A percentile compares a stretch with the other conserved stretches of the same genome.
These are phyloP conservation scores for Cytospora schulzeri DNA, from an alignment of 2,329 filamentous ascomycete genomes.

Conservation along the genomic window DNA sequence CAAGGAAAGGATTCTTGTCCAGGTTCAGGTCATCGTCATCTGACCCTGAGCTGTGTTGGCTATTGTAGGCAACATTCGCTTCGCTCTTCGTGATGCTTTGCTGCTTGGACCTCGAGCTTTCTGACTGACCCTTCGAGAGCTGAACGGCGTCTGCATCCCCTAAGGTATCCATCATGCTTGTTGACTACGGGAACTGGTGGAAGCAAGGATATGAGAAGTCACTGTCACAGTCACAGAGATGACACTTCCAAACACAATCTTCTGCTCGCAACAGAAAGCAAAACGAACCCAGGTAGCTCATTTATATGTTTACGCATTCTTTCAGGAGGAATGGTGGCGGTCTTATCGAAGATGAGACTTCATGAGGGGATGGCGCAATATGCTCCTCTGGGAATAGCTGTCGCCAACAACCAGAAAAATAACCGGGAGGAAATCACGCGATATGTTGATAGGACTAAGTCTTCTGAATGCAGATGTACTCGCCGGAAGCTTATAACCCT, in stretches of 20 bases:
- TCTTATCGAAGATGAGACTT: background rate
- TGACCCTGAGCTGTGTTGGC: constrained; percentile 1
- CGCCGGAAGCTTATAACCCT: background rate
- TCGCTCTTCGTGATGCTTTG: background rate
- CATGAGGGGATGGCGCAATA: background rate
- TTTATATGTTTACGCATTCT: background rate
- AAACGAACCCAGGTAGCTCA: too few species aligned
- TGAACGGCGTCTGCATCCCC: background rate
- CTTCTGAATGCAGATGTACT: background rate
- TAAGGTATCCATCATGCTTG: background rate
- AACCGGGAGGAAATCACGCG: background rate
- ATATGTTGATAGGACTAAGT: background rate
- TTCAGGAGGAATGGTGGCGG: too few species aligned
- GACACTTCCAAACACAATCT: background rate
- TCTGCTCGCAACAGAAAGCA: background rate
- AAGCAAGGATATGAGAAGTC: too few species aligned
- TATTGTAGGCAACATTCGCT: background rate
- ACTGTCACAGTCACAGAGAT: too few species aligned
- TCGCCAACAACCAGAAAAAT: background rate
- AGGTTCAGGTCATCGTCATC: constrained; percentile 18
- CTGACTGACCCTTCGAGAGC: background rate
- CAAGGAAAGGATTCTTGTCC: constrained; percentile 37
- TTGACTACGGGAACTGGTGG: too few species aligned
- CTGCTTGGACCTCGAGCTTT: background rate
- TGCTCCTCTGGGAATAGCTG: background rate